Conservation (phyloP, 2,329 filamentous ascomycete genomes). For the Sporothrix variecibatus region DNA sequence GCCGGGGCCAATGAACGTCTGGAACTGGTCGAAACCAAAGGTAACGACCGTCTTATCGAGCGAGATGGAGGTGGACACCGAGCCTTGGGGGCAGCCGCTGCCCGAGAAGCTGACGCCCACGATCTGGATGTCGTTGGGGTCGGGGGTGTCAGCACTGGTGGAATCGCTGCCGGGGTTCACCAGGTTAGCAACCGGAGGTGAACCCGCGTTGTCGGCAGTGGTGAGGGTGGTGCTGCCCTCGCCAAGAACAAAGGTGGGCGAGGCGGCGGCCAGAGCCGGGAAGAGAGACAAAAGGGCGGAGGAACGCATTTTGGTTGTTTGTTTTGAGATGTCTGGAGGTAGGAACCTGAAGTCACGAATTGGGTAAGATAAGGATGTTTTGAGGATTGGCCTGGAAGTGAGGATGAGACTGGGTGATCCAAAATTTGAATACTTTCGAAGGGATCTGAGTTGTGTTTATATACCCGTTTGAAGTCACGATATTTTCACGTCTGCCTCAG, state of each 20-base stretch:
- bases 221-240: conserved; percentile 26
- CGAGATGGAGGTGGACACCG: conserved; percentile 39
- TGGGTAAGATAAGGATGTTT: neutral
- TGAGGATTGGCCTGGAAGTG: neutral
- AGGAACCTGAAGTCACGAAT: neutral
- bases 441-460: neutral
- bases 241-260: conserved; percentile 36
- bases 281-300: conserved; percentile 35
- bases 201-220: neutral
- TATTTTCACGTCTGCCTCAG: neutral
- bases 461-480: neutral
- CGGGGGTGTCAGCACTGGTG: conserved; percentile 40
- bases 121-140: conserved; percentile 46
- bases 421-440: neutral
- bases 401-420: neutral
- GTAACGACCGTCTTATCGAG: conserved; percentile 48
- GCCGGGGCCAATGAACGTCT: conserved; percentile 51
- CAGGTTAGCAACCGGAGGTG: neutral
- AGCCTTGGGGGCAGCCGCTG: conserved; percentile 48
- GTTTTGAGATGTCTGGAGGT: neutral
- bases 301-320: conserved; percentile 40
- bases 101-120: conserved; percentile 45
- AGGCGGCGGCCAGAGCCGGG: conserved; percentile 43
- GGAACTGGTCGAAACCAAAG: conserved; percentile 50
- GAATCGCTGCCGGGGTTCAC: conserved; percentile 29